A percentile compares a stretch with the other conserved stretches of the same genome.
Conservation (phyloP, 176 grass and related monocot species). For the Elymus sibiricus region DNA sequence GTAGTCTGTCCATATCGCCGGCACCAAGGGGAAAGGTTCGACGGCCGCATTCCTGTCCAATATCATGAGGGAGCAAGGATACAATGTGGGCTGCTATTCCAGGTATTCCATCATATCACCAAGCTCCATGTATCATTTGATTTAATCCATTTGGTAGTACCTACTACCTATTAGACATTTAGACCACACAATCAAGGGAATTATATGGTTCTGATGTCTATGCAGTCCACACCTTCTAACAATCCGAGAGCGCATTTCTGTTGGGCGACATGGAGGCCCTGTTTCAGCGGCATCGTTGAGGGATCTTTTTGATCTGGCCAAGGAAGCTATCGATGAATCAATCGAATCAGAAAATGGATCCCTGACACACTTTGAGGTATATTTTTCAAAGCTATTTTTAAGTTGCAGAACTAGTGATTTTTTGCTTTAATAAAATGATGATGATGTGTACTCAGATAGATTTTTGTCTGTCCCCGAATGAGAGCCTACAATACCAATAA, state of each 20-base stretch:
- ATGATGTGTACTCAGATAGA: neutral
- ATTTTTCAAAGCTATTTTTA: neutral
- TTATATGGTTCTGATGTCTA: neutral
- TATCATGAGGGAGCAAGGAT: slow-evolving; percentile 88
- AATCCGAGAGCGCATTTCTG: slow-evolving; percentile 75
- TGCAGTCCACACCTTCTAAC: slow-evolving; percentile 87
- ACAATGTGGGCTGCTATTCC: slow-evolving; percentile 79
- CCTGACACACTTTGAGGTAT: slow-evolving; percentile 89
- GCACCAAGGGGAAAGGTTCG: slow-evolving; percentile 97
- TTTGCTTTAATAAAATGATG: neutral
- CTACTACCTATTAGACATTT: too few species aligned
- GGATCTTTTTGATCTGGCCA: slow-evolving; percentile 48
- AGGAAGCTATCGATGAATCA: slow-evolving; percentile 66
- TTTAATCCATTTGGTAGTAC: neutral
- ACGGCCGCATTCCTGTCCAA: slow-evolving; percentile 68
- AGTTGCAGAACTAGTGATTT: neutral
- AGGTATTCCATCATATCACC: slow-evolving; percentile 38
- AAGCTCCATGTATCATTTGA: neutral
- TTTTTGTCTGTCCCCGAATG: neutral
- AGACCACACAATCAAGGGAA: neutral
- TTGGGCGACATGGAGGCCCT: slow-evolving; percentile 65
- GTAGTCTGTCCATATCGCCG: slow-evolving; percentile 83
- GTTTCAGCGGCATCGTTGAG: slow-evolving; percentile 55
- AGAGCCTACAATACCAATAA: neutral
- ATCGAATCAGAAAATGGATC: slow-evolving; percentile 75